Evolutionary conservation across 192 early-diverging fungal species (phyloP), one percentile per base, ranked within the genome.

Genomic region (Backusella luteola): DNA sequence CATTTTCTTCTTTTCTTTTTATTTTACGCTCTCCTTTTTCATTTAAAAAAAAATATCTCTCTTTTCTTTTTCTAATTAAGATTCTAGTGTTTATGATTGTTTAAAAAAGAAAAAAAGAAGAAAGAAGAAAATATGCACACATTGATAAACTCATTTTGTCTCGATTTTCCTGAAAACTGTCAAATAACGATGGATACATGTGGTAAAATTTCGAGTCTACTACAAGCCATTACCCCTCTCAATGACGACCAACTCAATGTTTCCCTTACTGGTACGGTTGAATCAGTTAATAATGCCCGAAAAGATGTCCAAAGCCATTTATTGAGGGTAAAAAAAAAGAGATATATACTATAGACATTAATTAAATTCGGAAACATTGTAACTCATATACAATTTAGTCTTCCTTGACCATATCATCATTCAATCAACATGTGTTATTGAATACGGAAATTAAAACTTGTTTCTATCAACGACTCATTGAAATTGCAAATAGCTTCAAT

Each of bases 71-170:
- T 26, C 23, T 59, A 12, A 5, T 49, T 49, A 49, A 49, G 17
- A 49, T 49, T 49, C 17, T n/a, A 49, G 46, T 49, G 15, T 59
- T 59, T 59, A 59, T 59, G 35, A 35, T 35, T 26, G 36, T 74
- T 26, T 49, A 49, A 49, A n/a, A n/a, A 49, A 49, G 17, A 49
- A 49, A n/a, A 49, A 6, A n/a, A 32, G 32, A 32, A 32, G 2
- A 32, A 32, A 32, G 32, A 49, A 44, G 15, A 39, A 56, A 59
- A 56, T 36, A 74, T 74, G 73, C 26, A 56, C 29, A 36, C 56
- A 34, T 74, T 74, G 66, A 63, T 63, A n/a, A 66, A 21, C 29
- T 74, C 73, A 36, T 74, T 74, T 35, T 74, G 73, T 9, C 59
- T 74, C 41, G 56, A 36, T 35, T 56, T 74, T 35, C 73, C 73